Base-by-base conservation (phyloP, 768 basidiomycete species). In the Pulveroboletus ravenelii region DNA sequence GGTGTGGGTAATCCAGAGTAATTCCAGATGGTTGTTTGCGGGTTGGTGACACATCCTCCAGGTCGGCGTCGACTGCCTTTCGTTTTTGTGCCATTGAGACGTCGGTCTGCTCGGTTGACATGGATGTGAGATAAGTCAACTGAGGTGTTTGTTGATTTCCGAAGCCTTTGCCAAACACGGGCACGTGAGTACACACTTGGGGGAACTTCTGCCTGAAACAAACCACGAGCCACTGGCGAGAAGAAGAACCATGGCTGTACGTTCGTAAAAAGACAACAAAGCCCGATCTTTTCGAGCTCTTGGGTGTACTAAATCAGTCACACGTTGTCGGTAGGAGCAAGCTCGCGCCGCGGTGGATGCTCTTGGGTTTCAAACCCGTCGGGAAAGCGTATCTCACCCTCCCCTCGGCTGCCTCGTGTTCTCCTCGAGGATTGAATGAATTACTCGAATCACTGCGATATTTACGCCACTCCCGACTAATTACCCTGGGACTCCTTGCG, bases 51-150 rank as follows among this genome's bases (percentile, higher is more conserved):
- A 15, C 37, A 5, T 56, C 54, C 1, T 55, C 51, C 20, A 55
- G 15, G 20, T 35, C 62, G 2, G 46, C 53, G 5, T 66, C 61
- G 29, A 10, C 53, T 30, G 56, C 63, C 15, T 62, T 61, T 55
- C 59, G 65, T 29, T 69, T 69, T n/a, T 52, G 59, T 17, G 55
- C 54, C 67, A 67, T 67, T 25, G 41, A 47, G 30, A 27, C 1
- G 29, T 23, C 20, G 4, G 20, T 23, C 20, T 23, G 20, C 20
- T 23, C 20, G 20, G 20, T 4, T 23, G 2, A 23, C 20, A 23
- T 23, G 20, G 20, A 23, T 2, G 20, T 23, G 48, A 40, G 36
- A 18, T 7, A 30, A 30, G 29, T 42, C n/a, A 6, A 36, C 34
- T 6, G 34, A 29, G 29, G 10, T 0, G 40, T 50, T 52, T 61